Percentiles rank a stretch among this genome's conserved stretches.
Evolutionary conservation across 345 rosid species (phyloP).

Genomic region (Ailanthus altissimus): DNA sequence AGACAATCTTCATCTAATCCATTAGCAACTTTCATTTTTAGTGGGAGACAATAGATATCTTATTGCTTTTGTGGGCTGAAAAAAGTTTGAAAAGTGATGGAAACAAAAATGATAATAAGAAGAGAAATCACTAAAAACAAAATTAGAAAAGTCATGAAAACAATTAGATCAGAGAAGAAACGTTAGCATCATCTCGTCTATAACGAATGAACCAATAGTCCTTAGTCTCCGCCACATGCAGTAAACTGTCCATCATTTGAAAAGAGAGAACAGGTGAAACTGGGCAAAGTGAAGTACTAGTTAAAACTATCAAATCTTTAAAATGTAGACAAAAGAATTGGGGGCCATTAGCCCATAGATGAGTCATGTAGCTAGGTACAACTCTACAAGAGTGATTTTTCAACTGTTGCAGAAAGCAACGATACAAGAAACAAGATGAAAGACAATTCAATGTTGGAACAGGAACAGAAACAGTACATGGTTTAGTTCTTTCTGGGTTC

Average conservation of each 20-base stretch:
- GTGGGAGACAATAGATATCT: constrained; percentile 13
- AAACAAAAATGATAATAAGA: neutral
- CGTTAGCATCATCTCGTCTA: neutral
- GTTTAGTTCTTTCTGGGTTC: neutral
- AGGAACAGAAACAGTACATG: neutral
- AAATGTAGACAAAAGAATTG: neutral
- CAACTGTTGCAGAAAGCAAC: neutral
- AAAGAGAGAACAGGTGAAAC: neutral
- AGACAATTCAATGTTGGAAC: constrained; percentile 11
- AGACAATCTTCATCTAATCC: constrained; percentile 11
- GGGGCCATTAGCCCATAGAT: neutral
- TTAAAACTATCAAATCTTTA: neutral
- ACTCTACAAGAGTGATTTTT: neutral
- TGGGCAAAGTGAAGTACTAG: neutral
- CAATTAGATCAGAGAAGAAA: neutral
- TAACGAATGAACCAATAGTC: neutral
- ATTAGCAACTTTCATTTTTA: neutral
- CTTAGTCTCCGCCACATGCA: neutral
- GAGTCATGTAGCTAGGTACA: neutral
- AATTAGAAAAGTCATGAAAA: neutral
- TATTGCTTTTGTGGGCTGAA: constrained; percentile 4
- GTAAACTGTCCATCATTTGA: neutral
- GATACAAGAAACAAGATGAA: neutral
- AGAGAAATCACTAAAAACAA: neutral
- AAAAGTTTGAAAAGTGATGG: neutral